phyloP scores from a whole-genome alignment of 371 early-diverging fungal genomes.

The Rhizopus sp. region DNA sequence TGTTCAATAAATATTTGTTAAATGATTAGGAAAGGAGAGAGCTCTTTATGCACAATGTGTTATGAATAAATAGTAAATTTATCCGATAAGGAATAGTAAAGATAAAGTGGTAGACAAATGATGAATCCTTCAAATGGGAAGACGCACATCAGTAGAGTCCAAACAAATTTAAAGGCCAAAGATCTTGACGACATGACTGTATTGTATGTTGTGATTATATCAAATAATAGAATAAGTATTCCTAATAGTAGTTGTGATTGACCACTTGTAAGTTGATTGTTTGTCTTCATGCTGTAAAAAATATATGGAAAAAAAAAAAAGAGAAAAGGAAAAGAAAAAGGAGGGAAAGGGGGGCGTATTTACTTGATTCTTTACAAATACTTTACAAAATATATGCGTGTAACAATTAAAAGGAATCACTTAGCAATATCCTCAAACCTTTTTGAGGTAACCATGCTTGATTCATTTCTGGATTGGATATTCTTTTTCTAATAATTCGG shows the following conservation, averaged over 20 bases:
- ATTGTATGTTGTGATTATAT: constrained; percentile 12
- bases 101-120: constrained; percentile 14
- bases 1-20: too few species aligned
- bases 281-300: background rate
- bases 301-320: background rate
- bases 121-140: constrained; percentile 25
- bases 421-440: constrained; percentile 35
- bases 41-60: too few species aligned
- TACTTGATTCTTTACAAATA: constrained; percentile 1
- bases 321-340: background rate
- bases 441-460: constrained; percentile 33
- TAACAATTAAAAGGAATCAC: constrained; percentile 20
- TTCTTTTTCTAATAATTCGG: constrained; percentile 42
- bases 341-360: background rate
- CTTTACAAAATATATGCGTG: constrained; percentile 1
- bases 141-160: constrained; percentile 14
- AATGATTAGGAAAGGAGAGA: too few species aligned
- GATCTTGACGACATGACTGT: constrained; percentile 19
- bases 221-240: constrained; percentile 18
- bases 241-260: constrained; percentile 19
- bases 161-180: constrained; percentile 15
- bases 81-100: too few species aligned
- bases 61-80: too few species aligned
- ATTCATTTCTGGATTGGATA: constrained; percentile 32
- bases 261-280: background rate